Percentiles rank a stretch among this genome's conserved stretches.
phyloP scores from a whole-genome alignment of 139 green algal species.

The Zygnema circumcarinatum region DNA sequence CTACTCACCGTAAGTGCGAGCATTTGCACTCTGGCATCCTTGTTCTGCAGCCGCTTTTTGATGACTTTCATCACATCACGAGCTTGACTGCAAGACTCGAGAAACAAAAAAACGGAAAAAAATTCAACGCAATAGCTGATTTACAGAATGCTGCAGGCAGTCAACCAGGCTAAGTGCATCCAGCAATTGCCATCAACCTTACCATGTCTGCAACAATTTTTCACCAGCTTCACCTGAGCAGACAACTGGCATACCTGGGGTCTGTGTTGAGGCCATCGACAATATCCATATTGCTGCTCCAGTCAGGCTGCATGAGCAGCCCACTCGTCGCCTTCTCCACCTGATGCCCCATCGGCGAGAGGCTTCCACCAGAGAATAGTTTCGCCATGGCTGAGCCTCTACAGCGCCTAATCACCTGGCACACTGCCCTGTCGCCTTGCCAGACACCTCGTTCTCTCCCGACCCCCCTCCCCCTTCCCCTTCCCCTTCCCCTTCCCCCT shows the following conservation, averaged over 20 bases:
- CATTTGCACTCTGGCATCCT: conserved; percentile 36
- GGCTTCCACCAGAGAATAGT: conserved; percentile 2
- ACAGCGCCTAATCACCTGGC: too few relatives aligned
- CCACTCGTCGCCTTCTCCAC: conserved; percentile 46
- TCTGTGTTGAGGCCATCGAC: conserved; percentile 19
- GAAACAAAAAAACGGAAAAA: conserved; percentile 10
- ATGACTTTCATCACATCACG: conserved; percentile 46
- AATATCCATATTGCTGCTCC: conserved; percentile 45
- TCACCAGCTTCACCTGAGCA: background rate
- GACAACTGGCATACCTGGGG: conserved; percentile 8
- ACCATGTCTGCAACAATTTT: background rate
- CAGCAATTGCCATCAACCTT: background rate
- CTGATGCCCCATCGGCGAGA: background rate
- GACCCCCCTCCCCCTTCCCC: too few relatives aligned
- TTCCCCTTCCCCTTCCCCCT: too few relatives aligned
- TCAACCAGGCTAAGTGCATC: background rate
- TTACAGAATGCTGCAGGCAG: background rate
- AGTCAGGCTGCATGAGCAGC: conserved; percentile 35
- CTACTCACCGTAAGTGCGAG: conserved; percentile 44
- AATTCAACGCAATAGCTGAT: background rate
- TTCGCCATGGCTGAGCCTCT: too few relatives aligned
- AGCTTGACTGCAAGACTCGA: conserved; percentile 20
- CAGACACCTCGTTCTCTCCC: too few relatives aligned
- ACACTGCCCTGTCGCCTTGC: too few relatives aligned
- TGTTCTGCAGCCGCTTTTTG: conserved; percentile 46